These are phyloP conservation scores for Hypoxylon sp. DNA, from an alignment of 2,329 filamentous ascomycete genomes.

Conservation along the genomic window DNA sequence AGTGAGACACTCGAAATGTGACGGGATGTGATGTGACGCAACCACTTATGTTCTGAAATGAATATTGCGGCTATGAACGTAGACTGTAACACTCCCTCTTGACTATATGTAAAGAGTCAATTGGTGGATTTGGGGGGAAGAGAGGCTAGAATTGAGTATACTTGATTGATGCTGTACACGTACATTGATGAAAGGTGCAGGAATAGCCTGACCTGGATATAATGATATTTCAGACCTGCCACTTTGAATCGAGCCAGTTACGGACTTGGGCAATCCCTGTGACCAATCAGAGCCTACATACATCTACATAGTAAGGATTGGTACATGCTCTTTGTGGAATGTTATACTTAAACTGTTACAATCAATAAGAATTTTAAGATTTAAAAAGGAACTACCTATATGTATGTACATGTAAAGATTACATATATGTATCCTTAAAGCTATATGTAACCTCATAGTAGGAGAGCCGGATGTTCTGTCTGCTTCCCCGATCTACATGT, in stretches of 20 bases:
- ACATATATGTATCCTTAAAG: background rate
- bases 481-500: slow-evolving; percentile 9
- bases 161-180: background rate
- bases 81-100: slow-evolving; percentile 15
- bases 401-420: background rate
- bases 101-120: background rate
- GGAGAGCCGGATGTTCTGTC: background rate
- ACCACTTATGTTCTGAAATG: slow-evolving; percentile 25
- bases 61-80: slow-evolving; percentile 31
- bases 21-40: slow-evolving; percentile 38
- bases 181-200: background rate
- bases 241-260: background rate
- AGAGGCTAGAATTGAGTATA: slow-evolving; percentile 25
- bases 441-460: background rate
- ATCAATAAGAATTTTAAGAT: background rate
- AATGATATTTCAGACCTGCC: background rate
- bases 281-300: background rate
- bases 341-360: background rate
- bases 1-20: slow-evolving; percentile 38
- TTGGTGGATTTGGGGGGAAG: slow-evolving; percentile 7
- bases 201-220: background rate
- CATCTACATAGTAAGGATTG: too few relatives aligned
- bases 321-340: background rate
- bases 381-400: background rate
- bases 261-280: background rate